A percentile compares a stretch with the other conserved stretches of the same genome.
Conservation (phyloP, 352 stramenopile genomes). For the Pythium grandisporangium region DNA sequence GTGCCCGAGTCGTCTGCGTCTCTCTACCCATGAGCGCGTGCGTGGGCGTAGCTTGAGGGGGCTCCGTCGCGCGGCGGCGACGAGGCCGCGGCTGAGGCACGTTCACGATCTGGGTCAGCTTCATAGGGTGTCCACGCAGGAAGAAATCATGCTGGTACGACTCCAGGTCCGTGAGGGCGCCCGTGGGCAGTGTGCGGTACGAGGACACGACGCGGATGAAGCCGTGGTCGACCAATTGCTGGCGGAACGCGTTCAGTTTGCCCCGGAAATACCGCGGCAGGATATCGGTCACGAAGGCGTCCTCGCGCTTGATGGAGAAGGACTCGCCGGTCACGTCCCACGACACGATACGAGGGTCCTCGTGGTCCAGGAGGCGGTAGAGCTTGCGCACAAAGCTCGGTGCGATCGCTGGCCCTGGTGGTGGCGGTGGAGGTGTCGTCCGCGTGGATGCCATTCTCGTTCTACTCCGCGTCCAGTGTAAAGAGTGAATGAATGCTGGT, state of each 20-base stretch:
- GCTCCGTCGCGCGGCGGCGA: too few relatives aligned
- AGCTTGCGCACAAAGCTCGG: constrained; percentile 67
- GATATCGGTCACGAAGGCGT: constrained; percentile 31
- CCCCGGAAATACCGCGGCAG: constrained; percentile 65
- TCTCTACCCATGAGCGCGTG: too few relatives aligned
- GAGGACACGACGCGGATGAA: constrained; percentile 19
- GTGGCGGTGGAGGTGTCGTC: background rate
- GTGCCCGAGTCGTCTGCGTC: too few relatives aligned
- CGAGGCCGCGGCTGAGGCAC: too few relatives aligned
- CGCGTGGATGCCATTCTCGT: too few relatives aligned
- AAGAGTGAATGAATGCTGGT: background rate
- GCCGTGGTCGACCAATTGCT: constrained; percentile 63
- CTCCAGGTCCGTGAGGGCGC: constrained; percentile 8
- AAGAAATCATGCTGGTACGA: background rate
- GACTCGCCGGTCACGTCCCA: constrained; percentile 42
- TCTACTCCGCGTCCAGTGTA: background rate
- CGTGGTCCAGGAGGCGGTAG: constrained; percentile 62
- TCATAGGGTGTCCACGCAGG: background rate
- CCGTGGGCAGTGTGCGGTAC: background rate
- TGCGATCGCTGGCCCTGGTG: constrained; percentile 27
- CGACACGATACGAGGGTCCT: constrained; percentile 37
- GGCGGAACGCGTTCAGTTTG: constrained; percentile 44
- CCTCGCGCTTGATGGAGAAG: constrained; percentile 44
- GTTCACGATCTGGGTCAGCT: background rate
- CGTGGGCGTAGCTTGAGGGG: too few relatives aligned